Evolutionary conservation across 179 eudicot genomes (phyloP).

Genomic region (Silene coronaria): DNA sequence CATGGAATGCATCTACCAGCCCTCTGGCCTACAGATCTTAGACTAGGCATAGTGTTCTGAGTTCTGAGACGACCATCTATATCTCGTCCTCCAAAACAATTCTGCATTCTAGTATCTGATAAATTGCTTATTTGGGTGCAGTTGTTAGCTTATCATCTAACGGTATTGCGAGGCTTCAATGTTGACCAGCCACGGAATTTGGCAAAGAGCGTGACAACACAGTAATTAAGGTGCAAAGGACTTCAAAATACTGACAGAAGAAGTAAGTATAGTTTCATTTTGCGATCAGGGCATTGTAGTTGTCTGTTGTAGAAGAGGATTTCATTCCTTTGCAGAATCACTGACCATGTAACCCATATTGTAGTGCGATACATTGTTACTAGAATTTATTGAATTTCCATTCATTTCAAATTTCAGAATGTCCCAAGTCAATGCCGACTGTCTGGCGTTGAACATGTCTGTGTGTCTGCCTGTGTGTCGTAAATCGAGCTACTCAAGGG

Average conservation of each 20-base stretch:
- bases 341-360: conserved; percentile 13
- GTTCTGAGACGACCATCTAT: no score
- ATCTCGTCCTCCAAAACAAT: no score
- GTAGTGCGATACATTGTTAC: background rate
- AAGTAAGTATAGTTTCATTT: background rate
- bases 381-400: conserved; percentile 1
- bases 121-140: conserved; percentile 34
- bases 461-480: background rate
- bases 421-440: background rate
- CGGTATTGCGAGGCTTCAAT: conserved; percentile 82
- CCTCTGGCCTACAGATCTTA: background rate
- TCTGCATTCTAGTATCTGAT: no score
- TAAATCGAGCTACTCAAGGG: no score
- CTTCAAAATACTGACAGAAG: background rate
- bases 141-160: conserved; percentile 92
- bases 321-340: conserved; percentile 4
- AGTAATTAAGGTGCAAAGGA: conserved; percentile 30
- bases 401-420: background rate
- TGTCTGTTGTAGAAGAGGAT: background rate
- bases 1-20: no score
- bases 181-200: conserved; percentile 96
- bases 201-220: conserved; percentile 93
- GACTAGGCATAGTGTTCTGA: background rate
- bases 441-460: conserved; percentile 8
- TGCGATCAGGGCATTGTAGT: background rate